Conservation (phyloP, 2,329 filamentous ascomycete genomes). For the Sporothrix variecibatus region DNA sequence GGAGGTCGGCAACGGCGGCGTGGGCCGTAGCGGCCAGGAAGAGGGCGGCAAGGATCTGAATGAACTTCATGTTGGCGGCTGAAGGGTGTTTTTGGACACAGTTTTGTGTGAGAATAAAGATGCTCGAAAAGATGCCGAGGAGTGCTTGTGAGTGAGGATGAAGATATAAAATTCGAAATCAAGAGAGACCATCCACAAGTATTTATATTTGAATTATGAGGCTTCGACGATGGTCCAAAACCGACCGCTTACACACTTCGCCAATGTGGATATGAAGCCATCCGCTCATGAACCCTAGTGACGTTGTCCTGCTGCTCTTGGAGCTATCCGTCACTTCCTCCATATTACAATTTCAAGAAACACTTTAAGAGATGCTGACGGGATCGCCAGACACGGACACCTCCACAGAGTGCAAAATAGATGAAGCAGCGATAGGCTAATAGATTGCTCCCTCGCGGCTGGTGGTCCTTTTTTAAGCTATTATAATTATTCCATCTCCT, state of each 20-base stretch:
- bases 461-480: too few relatives aligned
- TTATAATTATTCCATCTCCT: too few relatives aligned
- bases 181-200: not conserved
- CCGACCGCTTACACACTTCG: not conserved
- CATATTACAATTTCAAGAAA: not conserved
- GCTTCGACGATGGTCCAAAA: not conserved
- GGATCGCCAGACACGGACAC: not conserved
- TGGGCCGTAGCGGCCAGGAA: constrained; percentile 25
- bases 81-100: not conserved
- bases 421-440: not conserved
- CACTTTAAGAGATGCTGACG: not conserved
- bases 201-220: not conserved
- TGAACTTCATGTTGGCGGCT: constrained; percentile 20
- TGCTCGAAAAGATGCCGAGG: not conserved
- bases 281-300: not conserved
- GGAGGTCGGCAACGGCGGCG: constrained; percentile 12
- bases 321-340: not conserved
- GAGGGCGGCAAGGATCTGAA: constrained; percentile 21
- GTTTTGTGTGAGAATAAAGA: not conserved
- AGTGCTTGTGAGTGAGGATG: not conserved
- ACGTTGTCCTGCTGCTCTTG: not conserved
- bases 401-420: not conserved
- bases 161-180: not conserved
- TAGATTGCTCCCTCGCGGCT: not conserved
- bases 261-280: not conserved